Base-by-base conservation (phyloP, 108 stramenopile species). In the Cylindrotheca closterium region DNA sequence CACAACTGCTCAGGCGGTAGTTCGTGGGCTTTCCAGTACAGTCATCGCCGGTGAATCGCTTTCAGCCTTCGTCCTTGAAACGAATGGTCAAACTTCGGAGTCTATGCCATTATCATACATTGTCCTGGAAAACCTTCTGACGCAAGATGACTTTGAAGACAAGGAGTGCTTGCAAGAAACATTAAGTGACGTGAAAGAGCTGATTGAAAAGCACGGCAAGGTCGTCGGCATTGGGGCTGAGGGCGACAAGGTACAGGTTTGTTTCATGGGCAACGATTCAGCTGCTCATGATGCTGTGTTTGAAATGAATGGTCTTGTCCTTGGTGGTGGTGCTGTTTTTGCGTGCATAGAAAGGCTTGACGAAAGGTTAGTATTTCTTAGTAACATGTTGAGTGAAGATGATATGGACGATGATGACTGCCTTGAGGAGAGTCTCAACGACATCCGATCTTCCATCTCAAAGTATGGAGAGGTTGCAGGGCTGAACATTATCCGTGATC, bases 71-170 rank as follows among this genome's bases (percentile, higher is more conserved):
- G 65, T 56, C 17, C 24, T 19, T 23, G 55, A 66, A 21, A 25
- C 24, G 4, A 55, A 4, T 30, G 4, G 26, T 26, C 3, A 7
- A 42, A 42, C 7, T 7, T 7, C 37, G 15, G 37, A 42, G 37
- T 42, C 37, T 15, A 7, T 7, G 10, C 15, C 15, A 42, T 42
- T 15, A 15, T 42, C 54, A 21, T 25, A 51, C 1, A 10, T 87
- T 23, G 31, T 80, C 18, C 75, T 87, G 5, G 60, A 79, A 47
- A 86, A 93, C 48, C 68, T 88, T 34, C 60, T 93, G 34, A 82
- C 76, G 5, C 77, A 86, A n/a, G 92, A 93, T 68, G 92, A 93
- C 70, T 82, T 85, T 21, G 79, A 83, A 30, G 92, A 93, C 45
- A 70, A 78, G 37, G 88, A 93, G 23, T 88, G 87, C 42, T 68